These are phyloP conservation scores for Ilyonectria mors-panacis DNA, from an alignment of 2,329 filamentous ascomycete species.

Conservation along the genomic window DNA sequence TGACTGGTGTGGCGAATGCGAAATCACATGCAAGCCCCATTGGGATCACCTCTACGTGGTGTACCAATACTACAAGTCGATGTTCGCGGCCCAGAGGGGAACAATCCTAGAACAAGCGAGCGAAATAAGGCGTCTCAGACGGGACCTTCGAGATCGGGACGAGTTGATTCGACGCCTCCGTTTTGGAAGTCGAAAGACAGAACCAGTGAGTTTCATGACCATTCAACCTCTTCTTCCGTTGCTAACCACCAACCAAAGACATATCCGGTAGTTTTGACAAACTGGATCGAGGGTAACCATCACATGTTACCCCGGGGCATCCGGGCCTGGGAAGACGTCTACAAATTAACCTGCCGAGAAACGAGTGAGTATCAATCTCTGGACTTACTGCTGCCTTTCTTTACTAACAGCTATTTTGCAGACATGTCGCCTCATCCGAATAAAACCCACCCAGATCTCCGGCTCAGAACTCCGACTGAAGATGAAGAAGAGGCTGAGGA, in stretches of 20 bases:
- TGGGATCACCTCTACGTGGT: background rate
- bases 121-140: no score
- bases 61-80: background rate
- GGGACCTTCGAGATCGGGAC: background rate
- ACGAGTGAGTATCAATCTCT: conserved; percentile 2
- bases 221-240: background rate
- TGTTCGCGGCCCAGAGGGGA: background rate
- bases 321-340: background rate
- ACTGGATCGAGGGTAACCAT: background rate
- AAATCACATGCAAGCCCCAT: background rate
- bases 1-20: background rate
- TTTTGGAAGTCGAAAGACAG: background rate
- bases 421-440: background rate
- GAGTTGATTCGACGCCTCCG: background rate
- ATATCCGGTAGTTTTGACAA: background rate
- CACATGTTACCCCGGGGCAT: background rate
- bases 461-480: background rate
- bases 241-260: conserved; percentile 2
- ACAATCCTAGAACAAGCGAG: no score
- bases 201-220: background rate
- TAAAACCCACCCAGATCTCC: conserved; percentile 7
- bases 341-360: conserved; percentile 1
- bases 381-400: background rate
- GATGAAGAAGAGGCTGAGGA: background rate
- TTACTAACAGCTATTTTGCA: background rate